These are phyloP conservation scores for Ceratobasidium sp. DNA, from an alignment of 1,284 basidiomycete genomes.

Conservation along the genomic window DNA sequence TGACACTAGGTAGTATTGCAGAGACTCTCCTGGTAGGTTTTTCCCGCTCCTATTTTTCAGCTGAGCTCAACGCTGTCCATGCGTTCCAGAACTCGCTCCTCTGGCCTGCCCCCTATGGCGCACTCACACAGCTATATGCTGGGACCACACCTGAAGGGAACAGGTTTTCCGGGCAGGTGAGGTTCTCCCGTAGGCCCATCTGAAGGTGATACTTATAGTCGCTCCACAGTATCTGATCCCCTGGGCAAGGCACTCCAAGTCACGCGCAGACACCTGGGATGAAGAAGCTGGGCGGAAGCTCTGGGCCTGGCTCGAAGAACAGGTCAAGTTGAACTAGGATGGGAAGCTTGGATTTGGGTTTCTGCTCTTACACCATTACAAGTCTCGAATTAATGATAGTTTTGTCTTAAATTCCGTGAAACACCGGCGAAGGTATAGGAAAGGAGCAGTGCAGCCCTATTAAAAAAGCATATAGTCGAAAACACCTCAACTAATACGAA, in stretches of 20 bases:
- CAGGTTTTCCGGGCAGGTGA: constrained; percentile 41
- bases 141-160: constrained; percentile 42
- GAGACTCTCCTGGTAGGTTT: constrained; percentile 13
- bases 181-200: not conserved
- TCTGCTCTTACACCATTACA: not conserved
- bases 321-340: constrained; percentile 32
- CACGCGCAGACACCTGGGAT: constrained; percentile 48
- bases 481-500: too few relatives aligned
- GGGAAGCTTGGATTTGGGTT: not conserved
- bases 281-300: constrained; percentile 15
- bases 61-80: not conserved
- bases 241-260: constrained; percentile 11
- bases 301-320: constrained; percentile 43
- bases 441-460: too few relatives aligned
- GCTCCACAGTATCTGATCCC: constrained; percentile 38
- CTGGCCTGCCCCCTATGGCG: constrained; percentile 34
- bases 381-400: not conserved
- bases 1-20: not conserved
- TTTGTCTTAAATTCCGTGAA: not conserved
- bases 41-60: not conserved
- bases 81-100: constrained; percentile 24
- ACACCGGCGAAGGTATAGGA: too few relatives aligned
- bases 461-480: too few relatives aligned
- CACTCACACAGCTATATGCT: constrained; percentile 45
- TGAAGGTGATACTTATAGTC: not conserved